Evolutionary conservation across 257 asterid genomes (phyloP), one percentile per base, ranked within the genome.

Genomic region (Linaria vulgaris): DNA sequence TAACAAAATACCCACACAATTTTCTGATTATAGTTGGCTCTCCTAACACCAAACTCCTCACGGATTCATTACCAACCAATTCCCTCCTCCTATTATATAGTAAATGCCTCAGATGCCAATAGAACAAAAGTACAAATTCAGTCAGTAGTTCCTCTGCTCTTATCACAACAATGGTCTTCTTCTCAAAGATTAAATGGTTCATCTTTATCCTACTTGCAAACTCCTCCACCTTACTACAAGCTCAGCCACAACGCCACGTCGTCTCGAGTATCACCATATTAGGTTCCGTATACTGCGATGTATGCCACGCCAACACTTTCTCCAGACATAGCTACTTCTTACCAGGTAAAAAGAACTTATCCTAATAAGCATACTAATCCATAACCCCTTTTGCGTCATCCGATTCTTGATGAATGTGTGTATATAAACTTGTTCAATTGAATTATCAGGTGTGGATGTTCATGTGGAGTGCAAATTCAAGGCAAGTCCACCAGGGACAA

Each of bases 221-320:
- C 54, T 23, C 23, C 30, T 59, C 43, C 74, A 59, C 21, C 15
- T 9, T 8, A 34, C 59, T 59, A 9, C 57, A 44, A 17, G 81
- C 81, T 57, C 69, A 69, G 64, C 60, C 68, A 22, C 59, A 27
- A 14, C 69, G 1, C 77, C 20, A 20, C 34, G 34, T 27, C 6
- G 34, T 62, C 19, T 76, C 87, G 19, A 69, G 56, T 58, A 51
- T 82, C 73, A 76, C 73, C 11, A 16, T 82, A 19, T 76, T 69
- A 52, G 84, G 89, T 15, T 78, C 74, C 47, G 86, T 80, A 0
- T 75, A 69, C 41, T 83, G 86, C 30, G 85, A 77, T 65, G 74
- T 71, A 10, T 80, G 86, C 68, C 55, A 56, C 11, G 52, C 64
- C 27, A 71, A 70, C 43, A 59, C 80, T 19, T 78, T 80, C 80